A percentile compares a stretch with the other conserved stretches of the same genome.
Conservation (phyloP, 78 protist species). For the Trichosphaerium sp. region DNA sequence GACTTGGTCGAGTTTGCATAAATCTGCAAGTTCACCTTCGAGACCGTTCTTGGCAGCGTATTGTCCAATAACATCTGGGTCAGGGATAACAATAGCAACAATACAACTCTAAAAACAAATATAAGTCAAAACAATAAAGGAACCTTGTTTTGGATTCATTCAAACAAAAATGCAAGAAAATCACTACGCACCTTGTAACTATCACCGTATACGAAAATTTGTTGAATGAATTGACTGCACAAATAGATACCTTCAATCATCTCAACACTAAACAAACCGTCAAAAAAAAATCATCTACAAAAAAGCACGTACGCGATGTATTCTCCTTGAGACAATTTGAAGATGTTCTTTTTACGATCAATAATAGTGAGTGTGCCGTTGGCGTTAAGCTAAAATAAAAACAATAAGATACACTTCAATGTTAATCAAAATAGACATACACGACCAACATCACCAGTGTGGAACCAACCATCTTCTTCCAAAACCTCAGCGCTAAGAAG, state of each 20-base stretch:
- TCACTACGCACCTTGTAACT: too few species aligned
- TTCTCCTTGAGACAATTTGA: slow-evolving; percentile 93
- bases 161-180: too few species aligned
- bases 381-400: neutral
- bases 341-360: slow-evolving; percentile 89
- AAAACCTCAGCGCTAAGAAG: slow-evolving; percentile 62
- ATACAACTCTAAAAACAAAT: slow-evolving; percentile 24
- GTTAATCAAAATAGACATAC: neutral
- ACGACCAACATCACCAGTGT: slow-evolving; percentile 93
- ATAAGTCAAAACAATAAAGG: too few species aligned
- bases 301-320: slow-evolving; percentile 59
- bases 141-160: too few species aligned
- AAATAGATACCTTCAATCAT: slow-evolving; percentile 27
- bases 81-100: slow-evolving; percentile 57
- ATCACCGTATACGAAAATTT: slow-evolving; percentile 52
- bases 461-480: slow-evolving; percentile 82
- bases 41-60: neutral
- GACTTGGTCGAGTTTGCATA: slow-evolving; percentile 5
- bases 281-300: slow-evolving; percentile 2
- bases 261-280: slow-evolving; percentile 38
- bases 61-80: slow-evolving; percentile 22
- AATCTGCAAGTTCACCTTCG: neutral
- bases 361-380: slow-evolving; percentile 68
- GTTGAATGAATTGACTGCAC: slow-evolving; percentile 27
- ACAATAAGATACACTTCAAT: neutral